A percentile compares a stretch with the other conserved stretches of the same genome.
These are phyloP conservation scores for Harringtonia lauricola DNA, from an alignment of 2,329 filamentous ascomycete genomes.

Conservation along the genomic window DNA sequence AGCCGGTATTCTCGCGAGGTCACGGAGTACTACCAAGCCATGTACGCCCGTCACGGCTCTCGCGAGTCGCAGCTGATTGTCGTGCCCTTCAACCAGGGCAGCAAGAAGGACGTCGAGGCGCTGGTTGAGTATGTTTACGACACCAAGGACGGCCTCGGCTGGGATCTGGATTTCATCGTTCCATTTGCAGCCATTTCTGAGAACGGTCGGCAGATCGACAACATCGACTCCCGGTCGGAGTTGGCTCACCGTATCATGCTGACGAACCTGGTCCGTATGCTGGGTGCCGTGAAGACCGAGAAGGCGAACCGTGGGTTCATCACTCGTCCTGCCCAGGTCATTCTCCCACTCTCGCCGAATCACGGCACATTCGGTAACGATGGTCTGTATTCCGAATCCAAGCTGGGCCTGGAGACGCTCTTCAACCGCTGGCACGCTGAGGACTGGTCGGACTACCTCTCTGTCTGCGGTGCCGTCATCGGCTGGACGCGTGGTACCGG, in stretches of 20 bases:
- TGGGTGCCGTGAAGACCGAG: constrained; percentile 83
- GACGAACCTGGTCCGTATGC: constrained; percentile 85
- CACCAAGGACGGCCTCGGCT: constrained; percentile 87
- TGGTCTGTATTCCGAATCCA: constrained; percentile 91
- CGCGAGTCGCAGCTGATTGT: constrained; percentile 94
- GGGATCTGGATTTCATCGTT: constrained; percentile 93
- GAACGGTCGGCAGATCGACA: constrained; percentile 94
- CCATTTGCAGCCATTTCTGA: constrained; percentile 97
- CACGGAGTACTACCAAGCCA: constrained; percentile 97
- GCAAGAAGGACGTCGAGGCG: constrained; percentile 93
- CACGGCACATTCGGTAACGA: constrained; percentile 98
- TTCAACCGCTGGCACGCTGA: constrained; percentile 99
- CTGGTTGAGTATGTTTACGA: constrained; percentile 96
- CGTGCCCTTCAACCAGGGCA: constrained; percentile 97
- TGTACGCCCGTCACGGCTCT: constrained; percentile 91
- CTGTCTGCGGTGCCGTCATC: constrained; percentile 95
- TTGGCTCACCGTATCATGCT: constrained; percentile 98
- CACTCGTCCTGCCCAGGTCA: constrained; percentile 92
- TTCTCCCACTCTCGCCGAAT: constrained; percentile 91
- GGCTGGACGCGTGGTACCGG: constrained; percentile 98
- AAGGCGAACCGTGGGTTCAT: constrained; percentile 83
- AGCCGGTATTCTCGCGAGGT: constrained; percentile 94
- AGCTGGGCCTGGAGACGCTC: constrained; percentile 89
- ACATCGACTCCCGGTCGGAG: constrained; percentile 94
- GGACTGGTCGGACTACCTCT: constrained; percentile 94